phyloP scores from a whole-genome alignment of 768 basidiomycete species.

The Tricholoma terreum region DNA sequence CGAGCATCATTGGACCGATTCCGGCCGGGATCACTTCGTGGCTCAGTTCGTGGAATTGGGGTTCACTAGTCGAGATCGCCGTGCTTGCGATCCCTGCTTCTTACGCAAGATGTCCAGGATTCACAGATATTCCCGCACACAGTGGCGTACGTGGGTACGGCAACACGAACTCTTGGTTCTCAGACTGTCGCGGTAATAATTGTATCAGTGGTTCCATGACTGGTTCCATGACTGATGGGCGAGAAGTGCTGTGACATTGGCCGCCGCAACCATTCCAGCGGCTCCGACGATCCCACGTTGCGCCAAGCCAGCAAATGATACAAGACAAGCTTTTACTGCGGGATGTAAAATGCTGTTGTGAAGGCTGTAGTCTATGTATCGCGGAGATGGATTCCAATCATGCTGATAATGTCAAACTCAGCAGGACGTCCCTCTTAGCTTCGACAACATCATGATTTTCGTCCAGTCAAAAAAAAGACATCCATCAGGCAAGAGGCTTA shows the following conservation, averaged over 20 bases:
- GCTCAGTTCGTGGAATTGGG: conserved; percentile 19
- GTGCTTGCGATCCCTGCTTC: conserved; percentile 8
- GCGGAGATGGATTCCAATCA: not conserved
- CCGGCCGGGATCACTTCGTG: conserved; percentile 15
- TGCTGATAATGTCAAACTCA: not conserved
- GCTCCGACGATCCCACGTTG: conserved; percentile 30
- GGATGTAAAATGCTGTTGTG: not conserved
- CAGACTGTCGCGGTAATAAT: conserved; percentile 10
- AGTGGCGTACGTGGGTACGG: conserved; percentile 3
- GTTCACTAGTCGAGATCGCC: conserved; percentile 14
- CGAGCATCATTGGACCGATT: conserved; percentile 14
- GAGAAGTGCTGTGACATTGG: conserved; percentile 2
- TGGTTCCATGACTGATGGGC: conserved; percentile 12
- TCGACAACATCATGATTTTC: not conserved
- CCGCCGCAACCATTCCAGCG: conserved; percentile 11
- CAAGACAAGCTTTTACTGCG: not conserved
- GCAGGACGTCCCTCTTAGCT: not conserved
- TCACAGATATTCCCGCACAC: conserved; percentile 14
- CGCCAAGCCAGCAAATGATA: not conserved
- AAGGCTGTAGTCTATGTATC: not conserved
- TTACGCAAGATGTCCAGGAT: conserved; percentile 12
- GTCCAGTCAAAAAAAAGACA: not conserved
- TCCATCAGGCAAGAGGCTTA: not conserved
- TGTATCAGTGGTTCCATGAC: conserved; percentile 11
- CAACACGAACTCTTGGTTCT: conserved; percentile 8